Evolutionary conservation across 2,329 filamentous ascomycete genomes (phyloP).

Genomic region (Monilinia polystroma): DNA sequence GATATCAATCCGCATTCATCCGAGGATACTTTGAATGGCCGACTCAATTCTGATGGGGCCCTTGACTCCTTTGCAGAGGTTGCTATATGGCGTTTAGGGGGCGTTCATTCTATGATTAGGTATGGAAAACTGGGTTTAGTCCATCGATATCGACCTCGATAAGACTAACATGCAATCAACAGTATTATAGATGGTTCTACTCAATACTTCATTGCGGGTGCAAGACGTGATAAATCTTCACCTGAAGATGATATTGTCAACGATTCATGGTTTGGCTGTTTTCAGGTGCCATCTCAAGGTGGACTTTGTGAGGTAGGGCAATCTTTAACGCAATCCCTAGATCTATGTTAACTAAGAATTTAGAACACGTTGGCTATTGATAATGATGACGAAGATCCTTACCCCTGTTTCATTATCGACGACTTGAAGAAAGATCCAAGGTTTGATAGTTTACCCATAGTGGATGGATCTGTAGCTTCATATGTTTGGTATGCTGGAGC

Average conservation of each 20-base stretch:
- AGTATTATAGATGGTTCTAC: constrained; percentile 26
- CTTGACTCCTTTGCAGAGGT: constrained; percentile 46
- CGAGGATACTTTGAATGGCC: constrained; percentile 32
- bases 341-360: not conserved
- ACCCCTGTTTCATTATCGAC: constrained; percentile 24
- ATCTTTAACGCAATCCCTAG: not conserved
- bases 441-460: constrained; percentile 25
- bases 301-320: constrained; percentile 37
- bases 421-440: constrained; percentile 24
- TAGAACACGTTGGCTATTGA: constrained; percentile 18
- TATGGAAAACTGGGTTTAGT: constrained; percentile 18
- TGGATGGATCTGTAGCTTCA: constrained; percentile 19
- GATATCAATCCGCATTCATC: constrained; percentile 12
- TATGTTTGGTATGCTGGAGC: constrained; percentile 28
- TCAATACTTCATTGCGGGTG: constrained; percentile 37
- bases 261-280: constrained; percentile 36
- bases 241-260: constrained; percentile 21
- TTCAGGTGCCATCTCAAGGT: constrained; percentile 32
- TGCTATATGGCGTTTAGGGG: constrained; percentile 46
- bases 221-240: constrained; percentile 21
- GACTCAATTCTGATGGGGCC: constrained; percentile 38
- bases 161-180: not conserved
- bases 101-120: constrained; percentile 37
- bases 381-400: not conserved
- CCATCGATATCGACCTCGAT: not conserved